Percentiles rank a stretch among this genome's conserved stretches.
Conservation (phyloP, 805 yeast species). For the Helenozyma rhizophorensis region DNA sequence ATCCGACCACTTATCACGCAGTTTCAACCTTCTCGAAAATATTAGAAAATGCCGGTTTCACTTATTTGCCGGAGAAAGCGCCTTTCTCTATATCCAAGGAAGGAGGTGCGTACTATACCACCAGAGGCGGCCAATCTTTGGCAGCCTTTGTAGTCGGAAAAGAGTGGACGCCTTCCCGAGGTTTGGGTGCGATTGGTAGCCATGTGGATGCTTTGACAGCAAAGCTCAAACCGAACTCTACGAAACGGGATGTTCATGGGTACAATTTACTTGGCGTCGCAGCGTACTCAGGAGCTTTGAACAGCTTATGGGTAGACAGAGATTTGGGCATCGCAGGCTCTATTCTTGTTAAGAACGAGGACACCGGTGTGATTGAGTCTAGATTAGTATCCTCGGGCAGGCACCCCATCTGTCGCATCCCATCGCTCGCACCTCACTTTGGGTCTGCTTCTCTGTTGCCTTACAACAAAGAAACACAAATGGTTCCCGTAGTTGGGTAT, state of each 20-base stretch:
- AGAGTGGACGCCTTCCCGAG: conserved; percentile 30
- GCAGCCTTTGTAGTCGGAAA: conserved; percentile 37
- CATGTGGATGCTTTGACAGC: conserved; percentile 39
- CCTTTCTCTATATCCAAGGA: conserved; percentile 2
- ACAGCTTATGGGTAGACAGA: conserved; percentile 35
- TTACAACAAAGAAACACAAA: conserved; percentile 34
- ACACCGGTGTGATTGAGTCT: conserved; percentile 18
- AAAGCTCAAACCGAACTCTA: conserved; percentile 29
- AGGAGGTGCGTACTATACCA: conserved; percentile 25
- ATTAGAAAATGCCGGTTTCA: conserved; percentile 26
- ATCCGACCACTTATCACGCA: conserved; percentile 42
- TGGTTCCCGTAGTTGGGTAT: conserved; percentile 36
- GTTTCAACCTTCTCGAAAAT: conserved; percentile 20
- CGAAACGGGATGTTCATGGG: conserved; percentile 21
- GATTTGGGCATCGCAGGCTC: conserved; percentile 42
- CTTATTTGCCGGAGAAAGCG: conserved; percentile 21
- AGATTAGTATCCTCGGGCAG: conserved; percentile 29
- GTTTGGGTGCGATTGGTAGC: conserved; percentile 24
- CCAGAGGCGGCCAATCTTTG: conserved; percentile 29
- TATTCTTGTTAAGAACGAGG: conserved; percentile 20
- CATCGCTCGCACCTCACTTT: conserved; percentile 38
- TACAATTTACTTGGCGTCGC: conserved; percentile 38
- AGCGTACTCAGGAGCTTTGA: conserved; percentile 35
- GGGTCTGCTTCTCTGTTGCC: conserved; percentile 22
- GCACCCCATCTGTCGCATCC: conserved; percentile 36